Conservation (phyloP, 2,329 filamentous ascomycete species). For the Trichophyton simii region DNA sequence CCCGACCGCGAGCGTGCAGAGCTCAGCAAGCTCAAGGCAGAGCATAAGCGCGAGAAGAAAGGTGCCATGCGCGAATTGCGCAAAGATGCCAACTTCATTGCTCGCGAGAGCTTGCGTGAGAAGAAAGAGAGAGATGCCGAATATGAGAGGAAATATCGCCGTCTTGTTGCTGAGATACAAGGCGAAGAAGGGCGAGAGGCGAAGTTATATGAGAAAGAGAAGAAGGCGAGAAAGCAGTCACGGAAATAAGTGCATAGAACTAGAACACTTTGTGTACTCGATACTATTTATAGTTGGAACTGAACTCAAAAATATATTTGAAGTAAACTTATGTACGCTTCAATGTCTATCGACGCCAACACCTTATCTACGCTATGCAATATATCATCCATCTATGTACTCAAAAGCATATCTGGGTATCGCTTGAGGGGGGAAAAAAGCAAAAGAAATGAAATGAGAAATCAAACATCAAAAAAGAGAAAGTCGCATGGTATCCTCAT, state of each 20-base stretch:
- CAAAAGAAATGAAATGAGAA: not conserved
- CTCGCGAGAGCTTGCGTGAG: slow-evolving; percentile 72
- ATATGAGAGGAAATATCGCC: slow-evolving; percentile 94
- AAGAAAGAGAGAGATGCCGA: slow-evolving; percentile 89
- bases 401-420: not conserved
- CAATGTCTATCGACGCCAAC: not conserved
- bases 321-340: not conserved
- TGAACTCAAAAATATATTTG: not conserved
- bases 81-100: slow-evolving; percentile 91
- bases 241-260: not conserved
- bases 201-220: slow-evolving; percentile 84
- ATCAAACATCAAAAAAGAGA: not conserved
- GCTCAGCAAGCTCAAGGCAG: slow-evolving; percentile 66
- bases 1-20: slow-evolving; percentile 83
- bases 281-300: not conserved
- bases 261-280: not conserved
- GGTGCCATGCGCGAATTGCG: slow-evolving; percentile 85
- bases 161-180: slow-evolving; percentile 87
- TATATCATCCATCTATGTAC: not conserved
- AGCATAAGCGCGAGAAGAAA: slow-evolving; percentile 93
- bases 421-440: not conserved
- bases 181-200: slow-evolving; percentile 76
- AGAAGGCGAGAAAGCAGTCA: slow-evolving; percentile 50
- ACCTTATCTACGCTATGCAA: not conserved
- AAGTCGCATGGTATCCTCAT: slow-evolving; percentile 18